Evolutionary conservation across 1,284 basidiomycete species (phyloP).

Genomic region (Marasmius oreades): DNA sequence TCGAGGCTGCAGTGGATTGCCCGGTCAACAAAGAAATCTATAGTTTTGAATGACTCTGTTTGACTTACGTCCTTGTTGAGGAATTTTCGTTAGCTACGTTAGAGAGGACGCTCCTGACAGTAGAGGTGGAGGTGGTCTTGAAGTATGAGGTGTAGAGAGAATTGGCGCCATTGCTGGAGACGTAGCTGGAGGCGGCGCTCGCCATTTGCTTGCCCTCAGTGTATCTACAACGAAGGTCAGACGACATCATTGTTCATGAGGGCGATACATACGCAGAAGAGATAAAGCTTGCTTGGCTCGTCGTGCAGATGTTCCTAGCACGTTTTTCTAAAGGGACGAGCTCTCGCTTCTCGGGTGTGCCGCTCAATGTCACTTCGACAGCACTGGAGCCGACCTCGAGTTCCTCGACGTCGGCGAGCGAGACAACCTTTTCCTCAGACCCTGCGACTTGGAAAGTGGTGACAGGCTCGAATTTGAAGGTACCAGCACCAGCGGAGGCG

Average conservation of each 20-base stretch:
- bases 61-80: slow-evolving; percentile 16
- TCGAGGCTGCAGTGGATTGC: slow-evolving; percentile 10
- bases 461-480: slow-evolving; percentile 30
- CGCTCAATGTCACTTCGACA: slow-evolving; percentile 28
- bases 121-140: slow-evolving; percentile 10
- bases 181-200: slow-evolving; percentile 13
- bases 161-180: slow-evolving; percentile 16
- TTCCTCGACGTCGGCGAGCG: slow-evolving; percentile 19
- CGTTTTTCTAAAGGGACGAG: slow-evolving; percentile 27
- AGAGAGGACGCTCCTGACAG: slow-evolving; percentile 13
- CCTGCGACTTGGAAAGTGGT: slow-evolving; percentile 29
- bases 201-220: slow-evolving; percentile 17
- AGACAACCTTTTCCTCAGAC: slow-evolving; percentile 16
- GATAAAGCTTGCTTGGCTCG: slow-evolving; percentile 30
- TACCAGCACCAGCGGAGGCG: slow-evolving; percentile 28
- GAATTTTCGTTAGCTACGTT: slow-evolving; percentile 18
- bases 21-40: no score
- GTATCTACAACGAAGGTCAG: slow-evolving; percentile 10
- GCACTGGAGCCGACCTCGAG: slow-evolving; percentile 21
- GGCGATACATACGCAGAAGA: slow-evolving; percentile 24
- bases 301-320: slow-evolving; percentile 30
- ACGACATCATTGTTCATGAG: neutral
- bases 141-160: slow-evolving; percentile 19
- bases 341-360: slow-evolving; percentile 27
- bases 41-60: neutral